Percentiles rank a stretch among this genome's conserved stretches.
Evolutionary conservation across 306 rosid species (phyloP).

Genomic region (Dryas drummondii): DNA sequence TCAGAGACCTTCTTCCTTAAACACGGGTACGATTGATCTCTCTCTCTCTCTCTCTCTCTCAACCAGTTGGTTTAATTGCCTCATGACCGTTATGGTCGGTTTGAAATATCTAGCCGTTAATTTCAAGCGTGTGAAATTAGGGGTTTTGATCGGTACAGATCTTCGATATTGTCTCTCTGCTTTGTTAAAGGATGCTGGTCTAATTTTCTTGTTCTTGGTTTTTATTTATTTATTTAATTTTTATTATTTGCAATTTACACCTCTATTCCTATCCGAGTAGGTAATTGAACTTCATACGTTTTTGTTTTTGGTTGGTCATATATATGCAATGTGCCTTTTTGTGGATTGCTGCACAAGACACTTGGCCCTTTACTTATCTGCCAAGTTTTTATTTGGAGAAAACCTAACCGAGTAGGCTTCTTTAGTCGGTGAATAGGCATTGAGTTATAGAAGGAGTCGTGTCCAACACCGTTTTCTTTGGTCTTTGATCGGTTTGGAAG

Average conservation of each 20-base stretch:
- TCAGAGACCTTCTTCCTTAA: background rate
- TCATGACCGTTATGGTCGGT: too few species aligned
- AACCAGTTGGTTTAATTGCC: background rate
- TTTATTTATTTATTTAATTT: background rate
- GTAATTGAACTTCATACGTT: background rate
- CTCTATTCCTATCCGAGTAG: too few species aligned
- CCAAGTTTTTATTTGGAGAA: background rate
- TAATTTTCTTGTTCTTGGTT: background rate
- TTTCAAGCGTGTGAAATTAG: background rate
- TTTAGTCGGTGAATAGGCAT: constrained; percentile 36
- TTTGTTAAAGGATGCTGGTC: background rate
- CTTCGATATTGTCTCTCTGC: background rate
- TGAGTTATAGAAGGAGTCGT: constrained; percentile 24
- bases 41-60: background rate
- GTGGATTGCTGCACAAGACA: background rate
- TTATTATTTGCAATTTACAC: background rate
- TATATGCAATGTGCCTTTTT: background rate
- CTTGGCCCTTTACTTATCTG: background rate
- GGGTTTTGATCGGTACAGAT: background rate
- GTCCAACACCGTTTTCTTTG: constrained; percentile 7
- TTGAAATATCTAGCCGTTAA: background rate
- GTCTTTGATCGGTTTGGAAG: background rate
- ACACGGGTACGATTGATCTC: background rate
- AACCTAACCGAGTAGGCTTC: background rate
- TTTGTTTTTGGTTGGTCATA: background rate